Percentiles rank a stretch among this genome's conserved stretches.
Evolutionary conservation across 208 protist genomes (phyloP).

Genomic region (Acanthamoeba sp.): DNA sequence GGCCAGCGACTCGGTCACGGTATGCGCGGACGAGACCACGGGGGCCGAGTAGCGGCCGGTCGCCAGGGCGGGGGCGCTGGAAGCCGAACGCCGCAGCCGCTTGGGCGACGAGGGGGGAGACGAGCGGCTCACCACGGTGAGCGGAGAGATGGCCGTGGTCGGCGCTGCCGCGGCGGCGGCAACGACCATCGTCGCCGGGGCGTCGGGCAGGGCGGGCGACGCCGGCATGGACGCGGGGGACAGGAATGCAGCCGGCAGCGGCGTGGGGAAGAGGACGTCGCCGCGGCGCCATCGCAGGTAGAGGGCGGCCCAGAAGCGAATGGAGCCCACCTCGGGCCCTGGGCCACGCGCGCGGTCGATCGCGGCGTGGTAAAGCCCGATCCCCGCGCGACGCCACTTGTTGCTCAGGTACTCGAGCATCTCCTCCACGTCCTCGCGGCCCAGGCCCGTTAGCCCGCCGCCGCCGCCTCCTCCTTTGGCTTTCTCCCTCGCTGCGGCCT

Average conservation of each 20-base stretch:
- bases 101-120: background rate
- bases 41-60: background rate
- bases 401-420: constrained; percentile 53
- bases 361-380: constrained; percentile 25
- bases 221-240: constrained; percentile 14
- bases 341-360: background rate
- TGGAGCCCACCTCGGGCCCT: background rate
- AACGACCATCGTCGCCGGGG: constrained; percentile 1
- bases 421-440: constrained; percentile 32
- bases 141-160: background rate
- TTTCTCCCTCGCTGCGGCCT: background rate
- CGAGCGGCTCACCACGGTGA: background rate
- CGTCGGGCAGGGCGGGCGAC: constrained; percentile 10
- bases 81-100: background rate
- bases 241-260: background rate
- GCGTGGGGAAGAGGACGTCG: constrained; percentile 30
- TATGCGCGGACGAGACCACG: background rate
- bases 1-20: background rate
- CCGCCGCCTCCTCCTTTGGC: background rate
- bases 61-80: background rate
- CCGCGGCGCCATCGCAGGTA: constrained; percentile 40
- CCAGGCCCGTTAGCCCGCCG: background rate
- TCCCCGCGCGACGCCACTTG: constrained; percentile 44
- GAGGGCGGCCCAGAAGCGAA: constrained; percentile 53
- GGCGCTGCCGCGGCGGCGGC: background rate